Conservation (phyloP, 805 yeast species). For the Metschnikowia hibisci region DNA sequence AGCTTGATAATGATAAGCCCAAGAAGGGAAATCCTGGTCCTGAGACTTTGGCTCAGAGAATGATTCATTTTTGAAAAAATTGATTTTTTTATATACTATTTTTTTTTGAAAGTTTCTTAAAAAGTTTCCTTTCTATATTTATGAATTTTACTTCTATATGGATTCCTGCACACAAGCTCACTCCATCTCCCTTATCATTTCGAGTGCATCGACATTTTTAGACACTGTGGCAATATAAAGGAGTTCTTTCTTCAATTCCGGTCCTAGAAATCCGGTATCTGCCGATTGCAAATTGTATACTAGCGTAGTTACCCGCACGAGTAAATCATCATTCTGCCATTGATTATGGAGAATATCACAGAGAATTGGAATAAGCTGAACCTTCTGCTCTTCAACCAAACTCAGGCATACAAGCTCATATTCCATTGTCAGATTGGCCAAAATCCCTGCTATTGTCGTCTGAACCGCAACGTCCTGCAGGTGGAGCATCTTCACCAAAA, state of each 20-base stretch:
- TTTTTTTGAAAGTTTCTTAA: too few species aligned
- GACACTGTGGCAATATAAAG: conserved; percentile 1
- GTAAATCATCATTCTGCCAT: conserved; percentile 21
- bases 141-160: too few species aligned
- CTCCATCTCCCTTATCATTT: conserved; percentile 14
- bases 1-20: conserved; percentile 44
- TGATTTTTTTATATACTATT: too few species aligned
- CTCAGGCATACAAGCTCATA: conserved; percentile 33
- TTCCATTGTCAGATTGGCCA: conserved; percentile 40
- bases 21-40: conserved; percentile 14
- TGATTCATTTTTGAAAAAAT: conserved; percentile 30
- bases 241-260: conserved; percentile 7
- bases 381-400: conserved; percentile 16
- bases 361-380: conserved; percentile 15
- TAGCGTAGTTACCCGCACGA: conserved; percentile 25
- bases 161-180: conserved; percentile 1
- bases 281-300: conserved; percentile 1
- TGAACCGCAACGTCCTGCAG: conserved; percentile 27
- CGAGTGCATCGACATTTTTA: conserved; percentile 6
- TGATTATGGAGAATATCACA: conserved; percentile 25
- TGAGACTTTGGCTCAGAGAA: conserved; percentile 37
- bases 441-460: conserved; percentile 30
- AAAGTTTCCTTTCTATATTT: too few species aligned
- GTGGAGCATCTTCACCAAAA: conserved; percentile 33
- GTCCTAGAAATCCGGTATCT: not conserved